These are phyloP conservation scores for Ganoderma multipileum DNA, from an alignment of 1,284 basidiomycete genomes.

Conservation along the genomic window DNA sequence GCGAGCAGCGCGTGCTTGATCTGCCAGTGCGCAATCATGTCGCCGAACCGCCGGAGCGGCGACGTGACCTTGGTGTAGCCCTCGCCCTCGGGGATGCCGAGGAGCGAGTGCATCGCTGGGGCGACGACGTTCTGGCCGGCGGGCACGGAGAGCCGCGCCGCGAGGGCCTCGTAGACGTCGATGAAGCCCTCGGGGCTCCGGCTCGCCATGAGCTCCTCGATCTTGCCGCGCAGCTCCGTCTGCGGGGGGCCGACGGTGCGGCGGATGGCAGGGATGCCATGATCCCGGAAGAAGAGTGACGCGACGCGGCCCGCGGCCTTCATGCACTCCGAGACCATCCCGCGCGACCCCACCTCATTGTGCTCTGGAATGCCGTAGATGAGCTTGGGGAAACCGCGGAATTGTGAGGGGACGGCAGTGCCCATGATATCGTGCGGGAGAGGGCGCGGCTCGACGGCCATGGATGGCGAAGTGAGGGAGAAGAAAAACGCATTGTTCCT, in stretches of 20 bases:
- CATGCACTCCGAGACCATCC: constrained; percentile 85
- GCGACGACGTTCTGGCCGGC: constrained; percentile 54
- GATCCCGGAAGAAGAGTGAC: constrained; percentile 74
- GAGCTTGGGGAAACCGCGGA: constrained; percentile 65
- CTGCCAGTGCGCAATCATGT: constrained; percentile 94
- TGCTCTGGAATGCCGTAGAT: constrained; percentile 49
- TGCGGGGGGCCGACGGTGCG: constrained; percentile 49
- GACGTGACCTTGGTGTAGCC: constrained; percentile 89
- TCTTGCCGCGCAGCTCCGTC: constrained; percentile 31
- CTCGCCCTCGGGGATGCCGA: constrained; percentile 75
- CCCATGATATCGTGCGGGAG: constrained; percentile 31
- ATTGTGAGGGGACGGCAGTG: constrained; percentile 41
- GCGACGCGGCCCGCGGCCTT: constrained; percentile 82
- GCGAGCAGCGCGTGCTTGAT: constrained; percentile 82
- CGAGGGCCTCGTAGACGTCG: constrained; percentile 42
- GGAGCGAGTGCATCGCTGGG: constrained; percentile 70
- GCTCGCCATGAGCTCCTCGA: constrained; percentile 36
- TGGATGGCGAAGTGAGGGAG: constrained; percentile 5
- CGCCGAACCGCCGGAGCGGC: constrained; percentile 87
- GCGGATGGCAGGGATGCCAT: constrained; percentile 71
- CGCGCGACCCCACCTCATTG: constrained; percentile 50
- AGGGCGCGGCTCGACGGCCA: constrained; percentile 30
- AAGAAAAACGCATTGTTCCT: constrained; percentile 18
- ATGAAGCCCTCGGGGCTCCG: constrained; percentile 54
- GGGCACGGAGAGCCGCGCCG: constrained; percentile 43